phyloP scores from a whole-genome alignment of 768 basidiomycete genomes.

The Paxillus rubicundulus region DNA sequence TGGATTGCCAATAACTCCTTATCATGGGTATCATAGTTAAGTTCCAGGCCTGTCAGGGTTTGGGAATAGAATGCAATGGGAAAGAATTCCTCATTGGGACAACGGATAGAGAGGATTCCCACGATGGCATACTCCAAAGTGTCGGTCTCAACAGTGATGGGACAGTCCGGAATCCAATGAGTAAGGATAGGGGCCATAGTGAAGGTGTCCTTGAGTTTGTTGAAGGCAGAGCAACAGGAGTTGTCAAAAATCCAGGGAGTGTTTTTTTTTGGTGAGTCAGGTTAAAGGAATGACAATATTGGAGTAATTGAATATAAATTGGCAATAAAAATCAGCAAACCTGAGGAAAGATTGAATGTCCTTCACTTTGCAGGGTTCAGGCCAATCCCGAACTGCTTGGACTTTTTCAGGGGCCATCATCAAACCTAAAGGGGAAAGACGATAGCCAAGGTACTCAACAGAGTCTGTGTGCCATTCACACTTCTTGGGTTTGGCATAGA shows the following conservation, averaged over 20 bases:
- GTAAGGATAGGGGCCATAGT: neutral
- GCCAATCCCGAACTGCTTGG: conserved; percentile 31
- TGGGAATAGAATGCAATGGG: neutral
- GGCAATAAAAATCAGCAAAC: conserved; percentile 33
- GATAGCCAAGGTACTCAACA: no score
- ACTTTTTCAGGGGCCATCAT: conserved; percentile 34
- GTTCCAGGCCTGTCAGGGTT: neutral
- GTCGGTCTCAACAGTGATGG: no score
- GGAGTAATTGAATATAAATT: conserved; percentile 36
- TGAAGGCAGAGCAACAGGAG: conserved; percentile 14
- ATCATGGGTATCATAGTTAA: neutral
- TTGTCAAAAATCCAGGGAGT: conserved; percentile 12
- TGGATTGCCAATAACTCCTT: no score
- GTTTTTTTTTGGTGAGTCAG: conserved; percentile 24
- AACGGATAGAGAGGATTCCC: no score
- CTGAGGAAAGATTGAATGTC: conserved; percentile 34
- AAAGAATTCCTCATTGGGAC: no score
- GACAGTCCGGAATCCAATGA: neutral
- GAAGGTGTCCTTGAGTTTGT: conserved; percentile 6
- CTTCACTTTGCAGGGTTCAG: conserved; percentile 20
- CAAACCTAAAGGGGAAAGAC: no score
- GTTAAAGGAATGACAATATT: conserved; percentile 31
- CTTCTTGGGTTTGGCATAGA: no score
- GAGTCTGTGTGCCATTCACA: no score
- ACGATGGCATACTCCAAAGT: no score